Evolutionary conservation across 306 rosid genomes (phyloP).

Genomic region (Astragalus membranaceus): DNA sequence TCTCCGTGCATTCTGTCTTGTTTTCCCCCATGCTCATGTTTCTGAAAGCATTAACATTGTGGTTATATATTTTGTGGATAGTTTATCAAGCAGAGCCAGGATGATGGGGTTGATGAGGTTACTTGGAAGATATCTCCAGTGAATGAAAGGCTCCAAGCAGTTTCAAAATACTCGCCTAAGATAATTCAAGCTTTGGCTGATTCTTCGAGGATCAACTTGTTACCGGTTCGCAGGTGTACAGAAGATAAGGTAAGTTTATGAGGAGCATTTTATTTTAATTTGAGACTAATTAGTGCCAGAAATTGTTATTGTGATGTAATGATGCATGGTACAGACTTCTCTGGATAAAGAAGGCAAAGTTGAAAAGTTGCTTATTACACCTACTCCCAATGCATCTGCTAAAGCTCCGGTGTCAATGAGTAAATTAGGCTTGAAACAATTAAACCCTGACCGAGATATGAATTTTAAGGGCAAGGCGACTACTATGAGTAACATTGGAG

Average conservation of each 20-base stretch:
- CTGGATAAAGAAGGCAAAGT: slow-evolving; percentile 33
- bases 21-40: background rate
- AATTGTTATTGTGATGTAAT: slow-evolving; percentile 18
- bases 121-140: slow-evolving; percentile 96
- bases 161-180: slow-evolving; percentile 65
- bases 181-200: slow-evolving; percentile 65
- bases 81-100: slow-evolving; percentile 93
- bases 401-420: slow-evolving; percentile 35
- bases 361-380: slow-evolving; percentile 43
- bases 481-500: slow-evolving; percentile 26
- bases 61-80: slow-evolving; percentile 25
- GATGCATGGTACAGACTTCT: slow-evolving; percentile 39
- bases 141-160: slow-evolving; percentile 76
- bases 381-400: slow-evolving; percentile 33
- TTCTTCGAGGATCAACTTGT: slow-evolving; percentile 56
- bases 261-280: background rate
- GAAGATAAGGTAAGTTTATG: slow-evolving; percentile 45
- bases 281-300: background rate
- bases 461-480: slow-evolving; percentile 19
- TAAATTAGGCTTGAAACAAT: slow-evolving; percentile 48
- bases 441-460: slow-evolving; percentile 31
- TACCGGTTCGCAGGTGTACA: slow-evolving; percentile 41
- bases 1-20: background rate
- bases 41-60: slow-evolving; percentile 8
- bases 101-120: slow-evolving; percentile 70